Evolutionary conservation across 164 flowering plant genomes (phyloP).

Genomic region (Houttuynia cordata): DNA sequence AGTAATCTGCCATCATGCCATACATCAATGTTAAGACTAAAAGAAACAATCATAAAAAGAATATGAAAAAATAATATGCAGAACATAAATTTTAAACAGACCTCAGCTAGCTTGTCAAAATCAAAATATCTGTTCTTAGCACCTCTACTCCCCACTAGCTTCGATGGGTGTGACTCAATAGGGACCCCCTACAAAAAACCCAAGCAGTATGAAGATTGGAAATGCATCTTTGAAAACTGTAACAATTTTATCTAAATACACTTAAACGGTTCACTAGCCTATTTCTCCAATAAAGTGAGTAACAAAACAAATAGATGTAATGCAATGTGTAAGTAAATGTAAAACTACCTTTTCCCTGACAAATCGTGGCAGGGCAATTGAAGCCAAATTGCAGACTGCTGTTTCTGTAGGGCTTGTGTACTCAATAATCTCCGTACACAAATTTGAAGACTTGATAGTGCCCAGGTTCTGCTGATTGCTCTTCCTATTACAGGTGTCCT

Average conservation of each 20-base stretch:
- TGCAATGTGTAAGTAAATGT: not conserved
- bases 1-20: constrained; percentile 41
- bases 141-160: constrained; percentile 86
- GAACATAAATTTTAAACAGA: constrained; percentile 12
- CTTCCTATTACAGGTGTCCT: constrained; percentile 92
- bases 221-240: not conserved
- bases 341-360: constrained; percentile 80
- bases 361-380: constrained; percentile 91
- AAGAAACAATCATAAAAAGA: too few relatives aligned
- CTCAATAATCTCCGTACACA: constrained; percentile 93
- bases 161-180: constrained; percentile 71
- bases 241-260: not conserved
- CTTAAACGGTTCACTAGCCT: not conserved
- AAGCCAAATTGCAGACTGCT: constrained; percentile 97
- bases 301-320: not conserved
- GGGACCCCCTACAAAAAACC: constrained; percentile 49
- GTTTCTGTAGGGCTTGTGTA: constrained; percentile 95
- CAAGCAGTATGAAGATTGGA: not conserved
- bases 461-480: constrained; percentile 97
- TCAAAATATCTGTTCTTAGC: constrained; percentile 72
- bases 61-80: not conserved
- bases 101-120: constrained; percentile 95
- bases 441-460: constrained; percentile 91
- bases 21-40: not conserved
- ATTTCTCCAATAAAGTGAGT: not conserved